Conservation (phyloP, 768 basidiomycete genomes). For the Collybiopsis confluens region DNA sequence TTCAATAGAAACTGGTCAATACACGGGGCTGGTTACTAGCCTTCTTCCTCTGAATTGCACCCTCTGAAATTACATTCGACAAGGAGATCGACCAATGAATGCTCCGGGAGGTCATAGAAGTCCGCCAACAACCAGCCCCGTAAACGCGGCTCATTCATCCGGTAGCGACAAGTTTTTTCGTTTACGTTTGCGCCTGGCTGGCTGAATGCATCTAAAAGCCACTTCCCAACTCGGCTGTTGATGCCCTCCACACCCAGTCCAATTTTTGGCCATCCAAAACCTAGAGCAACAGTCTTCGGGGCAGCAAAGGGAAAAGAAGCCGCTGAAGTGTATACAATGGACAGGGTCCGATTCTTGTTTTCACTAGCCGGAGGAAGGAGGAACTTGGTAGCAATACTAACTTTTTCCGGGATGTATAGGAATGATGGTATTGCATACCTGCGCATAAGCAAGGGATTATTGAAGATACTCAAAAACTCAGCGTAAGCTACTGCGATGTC, state of each 20-base stretch:
- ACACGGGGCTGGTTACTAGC: constrained; percentile 26
- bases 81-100: constrained; percentile 56
- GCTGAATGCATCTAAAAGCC: constrained; percentile 58
- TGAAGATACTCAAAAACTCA: constrained; percentile 4
- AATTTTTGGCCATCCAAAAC: constrained; percentile 76
- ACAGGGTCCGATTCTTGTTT: constrained; percentile 39
- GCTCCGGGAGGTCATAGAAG: constrained; percentile 60
- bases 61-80: constrained; percentile 78
- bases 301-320: constrained; percentile 76
- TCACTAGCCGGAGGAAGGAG: constrained; percentile 38
- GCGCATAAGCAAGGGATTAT: constrained; percentile 1
- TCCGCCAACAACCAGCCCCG: constrained; percentile 79
- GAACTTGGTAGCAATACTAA: constrained; percentile 47
- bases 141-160: constrained; percentile 37
- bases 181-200: neutral
- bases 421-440: constrained; percentile 85
- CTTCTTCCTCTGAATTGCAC: constrained; percentile 35
- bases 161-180: constrained; percentile 3
- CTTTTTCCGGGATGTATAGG: constrained; percentile 81
- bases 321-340: constrained; percentile 81
- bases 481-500: too few relatives aligned
- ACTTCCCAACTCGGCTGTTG: constrained; percentile 68
- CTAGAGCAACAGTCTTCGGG: constrained; percentile 73
- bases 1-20: too few relatives aligned
- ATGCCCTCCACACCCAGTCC: constrained; percentile 85